A percentile compares a stretch with the other conserved stretches of the same genome.
Evolutionary conservation across 495 filamentous ascomycete genomes (phyloP).

Genomic region (Penicillium pancosmium): DNA sequence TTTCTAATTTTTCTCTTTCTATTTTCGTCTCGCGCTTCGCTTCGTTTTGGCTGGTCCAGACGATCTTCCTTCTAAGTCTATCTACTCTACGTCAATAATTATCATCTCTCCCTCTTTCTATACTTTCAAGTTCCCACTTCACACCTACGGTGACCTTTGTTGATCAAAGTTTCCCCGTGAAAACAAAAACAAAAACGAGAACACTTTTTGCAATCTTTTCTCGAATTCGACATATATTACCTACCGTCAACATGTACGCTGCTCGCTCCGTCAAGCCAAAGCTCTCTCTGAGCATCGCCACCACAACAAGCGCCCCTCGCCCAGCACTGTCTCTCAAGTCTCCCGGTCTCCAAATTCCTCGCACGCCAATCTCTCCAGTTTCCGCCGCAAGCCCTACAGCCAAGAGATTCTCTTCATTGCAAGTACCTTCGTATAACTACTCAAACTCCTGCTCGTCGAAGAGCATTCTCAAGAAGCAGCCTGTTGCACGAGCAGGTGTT

Average conservation of each 20-base stretch:
- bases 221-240: not conserved
- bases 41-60: conserved; percentile 50
- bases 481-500: conserved; percentile 15
- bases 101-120: conserved; percentile 28
- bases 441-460: conserved; percentile 51
- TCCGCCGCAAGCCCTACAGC: conserved; percentile 42
- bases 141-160: conserved; percentile 32
- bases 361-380: conserved; percentile 49
- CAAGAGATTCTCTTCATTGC: conserved; percentile 46
- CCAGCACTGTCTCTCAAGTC: conserved; percentile 49
- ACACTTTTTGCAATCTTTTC: not conserved
- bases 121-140: not conserved
- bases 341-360: conserved; percentile 36
- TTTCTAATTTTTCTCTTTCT: conserved; percentile 39
- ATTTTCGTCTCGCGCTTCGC: conserved; percentile 39
- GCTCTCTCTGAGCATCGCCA: conserved; percentile 52
- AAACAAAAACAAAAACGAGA: not conserved
- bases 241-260: conserved; percentile 40
- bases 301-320: conserved; percentile 38
- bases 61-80: conserved; percentile 26
- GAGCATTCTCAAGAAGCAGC: conserved; percentile 55
- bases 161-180: conserved; percentile 35
- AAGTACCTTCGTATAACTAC: conserved; percentile 47
- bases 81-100: conserved; percentile 39
- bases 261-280: conserved; percentile 44